These are phyloP conservation scores for Ophiostoma ulmi DNA, from an alignment of 2,329 filamentous ascomycete genomes.

Conservation along the genomic window DNA sequence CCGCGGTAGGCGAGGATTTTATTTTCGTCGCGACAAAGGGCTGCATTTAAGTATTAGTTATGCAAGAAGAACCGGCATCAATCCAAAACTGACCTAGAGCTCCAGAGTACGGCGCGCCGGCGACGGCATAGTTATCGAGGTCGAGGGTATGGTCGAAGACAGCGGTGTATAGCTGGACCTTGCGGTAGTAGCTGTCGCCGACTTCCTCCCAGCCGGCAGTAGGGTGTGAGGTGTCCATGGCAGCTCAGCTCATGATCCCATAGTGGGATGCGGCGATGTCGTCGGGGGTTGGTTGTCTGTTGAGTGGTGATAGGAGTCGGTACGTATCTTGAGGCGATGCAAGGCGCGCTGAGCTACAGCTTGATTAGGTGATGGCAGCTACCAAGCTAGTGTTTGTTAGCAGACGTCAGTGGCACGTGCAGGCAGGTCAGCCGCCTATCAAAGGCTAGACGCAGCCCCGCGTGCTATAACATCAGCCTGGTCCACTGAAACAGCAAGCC, in stretches of 20 bases:
- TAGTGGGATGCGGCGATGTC: conserved; percentile 13
- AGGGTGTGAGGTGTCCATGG: conserved; percentile 57
- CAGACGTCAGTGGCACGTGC: conserved; percentile 21
- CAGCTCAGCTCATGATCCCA: conserved; percentile 23
- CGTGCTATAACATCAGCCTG: conserved; percentile 10
- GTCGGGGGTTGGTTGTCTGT: neutral
- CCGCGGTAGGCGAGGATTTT: conserved; percentile 77
- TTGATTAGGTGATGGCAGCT: neutral
- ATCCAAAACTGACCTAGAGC: conserved; percentile 66
- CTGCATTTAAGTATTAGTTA: conserved; percentile 41
- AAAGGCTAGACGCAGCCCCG: neutral
- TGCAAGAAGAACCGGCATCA: neutral
- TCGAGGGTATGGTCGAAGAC: conserved; percentile 92
- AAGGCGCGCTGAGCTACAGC: neutral
- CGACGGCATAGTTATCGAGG: conserved; percentile 88
- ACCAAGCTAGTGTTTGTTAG: conserved; percentile 2
- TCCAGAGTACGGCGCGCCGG: conserved; percentile 87
- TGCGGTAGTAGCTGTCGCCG: conserved; percentile 91
- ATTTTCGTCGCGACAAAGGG: conserved; percentile 80
- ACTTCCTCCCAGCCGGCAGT: conserved; percentile 92
- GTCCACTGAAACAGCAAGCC: conserved; percentile 6
- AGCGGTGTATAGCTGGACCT: conserved; percentile 85
- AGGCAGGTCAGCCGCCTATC: conserved; percentile 4
- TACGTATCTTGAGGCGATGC: neutral
- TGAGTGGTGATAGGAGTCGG: neutral